Conservation (phyloP, 176 grass and related monocot genomes). For the Zoysia japonica region DNA sequence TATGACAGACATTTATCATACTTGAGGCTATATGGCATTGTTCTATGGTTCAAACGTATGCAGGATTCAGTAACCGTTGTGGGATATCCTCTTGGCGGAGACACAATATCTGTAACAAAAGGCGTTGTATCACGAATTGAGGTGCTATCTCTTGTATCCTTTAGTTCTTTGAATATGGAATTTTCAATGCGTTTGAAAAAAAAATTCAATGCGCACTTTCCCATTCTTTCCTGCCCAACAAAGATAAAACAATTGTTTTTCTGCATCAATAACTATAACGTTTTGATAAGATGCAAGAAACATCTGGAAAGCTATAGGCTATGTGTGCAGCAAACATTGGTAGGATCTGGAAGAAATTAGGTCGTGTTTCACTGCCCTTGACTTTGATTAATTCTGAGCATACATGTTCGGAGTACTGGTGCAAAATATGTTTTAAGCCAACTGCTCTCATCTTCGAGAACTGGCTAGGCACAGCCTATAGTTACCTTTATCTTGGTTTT, state of each 20-base stretch:
- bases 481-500: conserved; percentile 27
- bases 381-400: conserved; percentile 20
- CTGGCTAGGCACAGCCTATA: conserved; percentile 15
- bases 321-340: neutral
- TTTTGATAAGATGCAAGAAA: conserved; percentile 29
- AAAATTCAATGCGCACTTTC: neutral
- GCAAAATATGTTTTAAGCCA: conserved; percentile 5
- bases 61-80: conserved; percentile 96
- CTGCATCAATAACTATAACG: conserved; percentile 10
- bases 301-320: neutral
- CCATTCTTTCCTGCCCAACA: neutral
- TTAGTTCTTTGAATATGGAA: conserved; percentile 21
- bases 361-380: neutral
- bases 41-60: conserved; percentile 34
- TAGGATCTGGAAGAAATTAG: conserved; percentile 33
- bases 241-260: conserved; percentile 13
- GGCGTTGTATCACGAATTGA: conserved; percentile 97
- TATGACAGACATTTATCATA: conserved; percentile 5
- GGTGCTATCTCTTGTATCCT: conserved; percentile 57
- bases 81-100: conserved; percentile 96
- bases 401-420: neutral
- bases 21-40: conserved; percentile 20
- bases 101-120: conserved; percentile 99
- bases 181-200: conserved; percentile 1
- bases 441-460: conserved; percentile 13